Evolutionary conservation across 306 rosid species (phyloP), one percentile per base, ranked within the genome.

Genomic region (Coriaria nepalensis): DNA sequence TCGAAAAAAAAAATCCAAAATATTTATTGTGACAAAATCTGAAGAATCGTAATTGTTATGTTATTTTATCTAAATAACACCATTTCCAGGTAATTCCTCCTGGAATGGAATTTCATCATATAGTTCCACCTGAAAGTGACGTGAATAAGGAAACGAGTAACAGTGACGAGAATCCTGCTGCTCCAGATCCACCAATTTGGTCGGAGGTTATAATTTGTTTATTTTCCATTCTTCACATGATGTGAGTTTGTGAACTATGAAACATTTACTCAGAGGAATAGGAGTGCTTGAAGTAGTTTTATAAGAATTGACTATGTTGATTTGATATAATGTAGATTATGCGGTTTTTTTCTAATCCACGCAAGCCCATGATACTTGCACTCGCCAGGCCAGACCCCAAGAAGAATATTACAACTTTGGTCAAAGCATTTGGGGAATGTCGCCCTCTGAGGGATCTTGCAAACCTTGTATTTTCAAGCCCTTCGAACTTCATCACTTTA

Each of bases 331-430:
- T 40, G 53, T 68, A 74, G 81, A 68, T 78, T 35, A 71, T 74
- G 78, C 78, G 85, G 15, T 78, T 78, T 71, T 78, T 78, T 57
- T 57, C 78, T 53, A 78, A 74, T 62, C 86, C 86, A 9, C 78
- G 71, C 53, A 78, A 78, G 69, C 86, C 81, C 15, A 78, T 74
- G 86, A 74, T 74, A 68, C 86, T 78, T 58, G 81, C 78, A 14
- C 86, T 78, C 68, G 86, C 86, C 5, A 69, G 86, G 45, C 78
- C 81, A 68, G 81, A 78, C 53, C 86, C 86, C 14, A 74, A 78
- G 46, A 78, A 78, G 47, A 74, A 78, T 53, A 72, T 78, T 52
- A 68, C 76, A 0, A 78, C 78, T 48, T 60, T 78, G 40, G 80
- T 78, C 59, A 78, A 78, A 62, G 86, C 81, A 48, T 78, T 74